Evolutionary conservation across 331 rosid species (phyloP), one percentile per base, ranked within the genome.

Genomic region (Malus hybrid): DNA sequence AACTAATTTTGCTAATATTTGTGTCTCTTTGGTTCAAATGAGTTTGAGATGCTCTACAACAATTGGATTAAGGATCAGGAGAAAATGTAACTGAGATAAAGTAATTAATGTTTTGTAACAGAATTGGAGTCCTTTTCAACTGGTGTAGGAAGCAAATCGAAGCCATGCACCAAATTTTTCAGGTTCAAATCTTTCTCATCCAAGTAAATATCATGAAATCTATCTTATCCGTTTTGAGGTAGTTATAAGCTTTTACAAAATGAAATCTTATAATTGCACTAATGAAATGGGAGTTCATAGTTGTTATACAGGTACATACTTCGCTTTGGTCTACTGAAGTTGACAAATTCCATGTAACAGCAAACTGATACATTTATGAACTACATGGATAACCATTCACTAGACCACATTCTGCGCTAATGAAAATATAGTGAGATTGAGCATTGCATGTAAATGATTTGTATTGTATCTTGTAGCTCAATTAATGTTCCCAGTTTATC

Each of bases 121-220:
- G 99, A 94, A 90, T 24, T 83, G 97, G 97, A 94, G 83, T 90
- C 91, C 83, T 80, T 90, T 82, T 86, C 98, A 89, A 87, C 85
- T 85, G 99, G 97, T 87, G 93, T 94, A 94, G 97, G 97, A 92
- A 92, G 99, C 97, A 94, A 94, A 94, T 92, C 97, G 88, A 92
- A 92, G 99, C 97, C 99, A 80, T 94, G 99, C 93, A 94, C 97
- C 97, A 94, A 94, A 83, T 94, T 94, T 94, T 94, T 90, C 97
- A 94, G 99, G 99, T 94, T 90, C 90, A 85, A 94, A 92, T 92
- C 97, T 87, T 80, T 82, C 96, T 78, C 74, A 68, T 92, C 91
- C 78, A 91, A 88, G 79, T 80, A 85, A 84, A 70, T 77, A 63
- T 39, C 77, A 52, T 77, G 29, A 87, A 84, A 70, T 83, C 32